Conservation (phyloP, 73 alveolate genomes). For the Paramecium bursaria region DNA sequence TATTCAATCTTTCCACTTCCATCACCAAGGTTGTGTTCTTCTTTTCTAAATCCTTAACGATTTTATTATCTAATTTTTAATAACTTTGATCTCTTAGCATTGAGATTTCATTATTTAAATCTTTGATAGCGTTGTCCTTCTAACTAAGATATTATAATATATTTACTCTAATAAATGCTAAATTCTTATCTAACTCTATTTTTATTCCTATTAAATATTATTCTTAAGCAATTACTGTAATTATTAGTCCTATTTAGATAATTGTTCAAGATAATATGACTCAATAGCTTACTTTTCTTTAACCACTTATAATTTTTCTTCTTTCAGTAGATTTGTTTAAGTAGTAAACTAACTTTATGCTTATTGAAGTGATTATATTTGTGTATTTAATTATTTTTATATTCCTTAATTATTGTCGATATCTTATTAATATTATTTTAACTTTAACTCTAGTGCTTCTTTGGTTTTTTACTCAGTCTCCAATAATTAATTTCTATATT, state of each 20-base stretch:
- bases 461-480: background rate
- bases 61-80: background rate
- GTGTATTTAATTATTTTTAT: too few relatives aligned
- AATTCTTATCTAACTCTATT: background rate
- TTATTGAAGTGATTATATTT: background rate
- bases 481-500: background rate
- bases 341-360: too few relatives aligned
- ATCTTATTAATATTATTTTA: too few relatives aligned
- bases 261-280: slow-evolving; percentile 35
- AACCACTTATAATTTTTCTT: slow-evolving; percentile 11
- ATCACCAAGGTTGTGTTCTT: slow-evolving; percentile 42
- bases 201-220: slow-evolving; percentile 19
- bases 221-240: slow-evolving; percentile 14
- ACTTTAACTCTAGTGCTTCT: background rate
- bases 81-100: background rate
- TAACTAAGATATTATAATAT: background rate
- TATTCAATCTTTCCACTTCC: slow-evolving; percentile 63
- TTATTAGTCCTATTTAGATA: slow-evolving; percentile 12
- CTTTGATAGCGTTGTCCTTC: slow-evolving; percentile 10
- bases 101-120: slow-evolving; percentile 21
- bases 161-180: background rate
- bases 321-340: slow-evolving; percentile 1
- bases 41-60: slow-evolving; percentile 31
- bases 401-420: too few relatives aligned
- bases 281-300: slow-evolving; percentile 56